These are phyloP conservation scores for Aphanocladium album DNA, from an alignment of 2,329 filamentous ascomycete genomes.

Conservation along the genomic window DNA sequence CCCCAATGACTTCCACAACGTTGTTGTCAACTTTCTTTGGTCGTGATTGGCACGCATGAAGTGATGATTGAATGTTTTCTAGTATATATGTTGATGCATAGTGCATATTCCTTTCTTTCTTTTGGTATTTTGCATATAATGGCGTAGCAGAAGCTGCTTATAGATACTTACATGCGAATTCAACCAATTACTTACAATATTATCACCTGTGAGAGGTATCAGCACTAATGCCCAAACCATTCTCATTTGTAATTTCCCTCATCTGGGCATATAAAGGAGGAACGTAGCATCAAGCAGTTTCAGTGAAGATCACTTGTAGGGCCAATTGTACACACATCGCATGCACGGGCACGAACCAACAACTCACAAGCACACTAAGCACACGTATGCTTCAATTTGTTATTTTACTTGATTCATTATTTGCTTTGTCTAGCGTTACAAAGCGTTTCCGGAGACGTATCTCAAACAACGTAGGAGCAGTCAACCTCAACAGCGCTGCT, in stretches of 20 bases:
- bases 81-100: neutral
- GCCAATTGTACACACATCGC: too few relatives aligned
- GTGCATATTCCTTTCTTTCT: neutral
- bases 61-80: neutral
- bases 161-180: neutral
- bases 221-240: neutral
- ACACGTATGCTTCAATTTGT: neutral
- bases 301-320: too few relatives aligned
- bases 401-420: neutral
- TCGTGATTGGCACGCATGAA: neutral
- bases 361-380: neutral
- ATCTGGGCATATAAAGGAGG: too few relatives aligned
- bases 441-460: neutral
- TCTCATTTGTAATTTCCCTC: too few relatives aligned
- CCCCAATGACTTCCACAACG: slow-evolving; percentile 41
- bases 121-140: neutral
- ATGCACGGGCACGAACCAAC: too few relatives aligned
- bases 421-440: neutral
- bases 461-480: neutral
- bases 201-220: too few relatives aligned
- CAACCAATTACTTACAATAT: too few relatives aligned
- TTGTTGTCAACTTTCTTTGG: slow-evolving; percentile 40
- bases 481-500: neutral
- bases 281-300: too few relatives aligned
- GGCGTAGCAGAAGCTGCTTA: neutral